These are phyloP conservation scores for Penicillium sp. DNA, from an alignment of 2,329 filamentous ascomycete genomes.

Conservation along the genomic window DNA sequence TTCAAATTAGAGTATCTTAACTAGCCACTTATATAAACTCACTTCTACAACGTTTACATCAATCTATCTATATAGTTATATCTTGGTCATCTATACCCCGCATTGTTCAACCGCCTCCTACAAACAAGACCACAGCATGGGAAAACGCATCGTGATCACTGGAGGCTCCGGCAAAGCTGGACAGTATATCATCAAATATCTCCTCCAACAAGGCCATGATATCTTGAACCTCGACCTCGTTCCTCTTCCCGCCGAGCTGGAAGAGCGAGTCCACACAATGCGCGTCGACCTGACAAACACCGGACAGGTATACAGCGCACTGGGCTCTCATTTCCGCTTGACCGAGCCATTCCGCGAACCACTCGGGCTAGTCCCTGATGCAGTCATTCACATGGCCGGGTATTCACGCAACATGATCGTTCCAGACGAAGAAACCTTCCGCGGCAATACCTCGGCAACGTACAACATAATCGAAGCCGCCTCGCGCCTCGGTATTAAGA, in stretches of 20 bases:
- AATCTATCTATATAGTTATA: background rate
- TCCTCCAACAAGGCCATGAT: slow-evolving; percentile 51
- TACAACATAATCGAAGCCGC: slow-evolving; percentile 65
- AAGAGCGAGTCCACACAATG: slow-evolving; percentile 50
- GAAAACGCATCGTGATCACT: slow-evolving; percentile 52
- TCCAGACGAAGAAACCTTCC: slow-evolving; percentile 60
- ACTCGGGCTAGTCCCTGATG: slow-evolving; percentile 52
- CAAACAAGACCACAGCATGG: slow-evolving; percentile 16
- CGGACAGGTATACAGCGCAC: slow-evolving; percentile 56
- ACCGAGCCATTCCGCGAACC: slow-evolving; percentile 35
- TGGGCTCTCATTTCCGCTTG: slow-evolving; percentile 58
- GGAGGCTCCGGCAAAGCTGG: slow-evolving; percentile 58
- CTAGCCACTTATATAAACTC: background rate
- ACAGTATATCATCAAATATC: slow-evolving; percentile 53
- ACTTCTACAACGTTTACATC: background rate
- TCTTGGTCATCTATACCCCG: background rate
- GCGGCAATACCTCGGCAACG: slow-evolving; percentile 54
- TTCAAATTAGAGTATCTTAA: background rate
- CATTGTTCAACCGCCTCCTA: background rate
- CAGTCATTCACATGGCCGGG: slow-evolving; percentile 62
- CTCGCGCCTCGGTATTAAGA: slow-evolving; percentile 60
- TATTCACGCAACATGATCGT: slow-evolving; percentile 61
- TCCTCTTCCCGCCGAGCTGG: slow-evolving; percentile 41
- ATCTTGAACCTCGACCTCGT: slow-evolving; percentile 57
- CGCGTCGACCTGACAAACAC: slow-evolving; percentile 56